Evolutionary conservation across 352 stramenopile genomes (phyloP).

Genomic region (Phytophthora pini): DNA sequence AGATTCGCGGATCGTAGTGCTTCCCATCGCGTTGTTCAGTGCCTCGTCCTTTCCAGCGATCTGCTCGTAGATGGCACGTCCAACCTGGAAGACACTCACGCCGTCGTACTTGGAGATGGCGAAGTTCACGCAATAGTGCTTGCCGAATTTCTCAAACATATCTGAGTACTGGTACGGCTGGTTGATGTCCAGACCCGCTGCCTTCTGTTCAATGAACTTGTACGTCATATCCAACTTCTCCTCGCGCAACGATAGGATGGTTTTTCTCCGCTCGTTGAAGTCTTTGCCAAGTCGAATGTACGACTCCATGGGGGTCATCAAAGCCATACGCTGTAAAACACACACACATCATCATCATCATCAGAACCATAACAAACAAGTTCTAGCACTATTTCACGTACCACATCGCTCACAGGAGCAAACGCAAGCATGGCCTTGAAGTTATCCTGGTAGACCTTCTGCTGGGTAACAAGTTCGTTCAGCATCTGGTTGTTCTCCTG

Average conservation of each 20-base stretch:
- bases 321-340: conserved; percentile 55
- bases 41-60: conserved; percentile 71
- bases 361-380: background rate
- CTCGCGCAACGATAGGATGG: conserved; percentile 64
- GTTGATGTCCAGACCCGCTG: conserved; percentile 55
- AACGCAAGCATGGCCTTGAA: conserved; percentile 82
- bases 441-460: conserved; percentile 79
- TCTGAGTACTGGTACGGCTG: conserved; percentile 79
- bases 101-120: conserved; percentile 77
- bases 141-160: conserved; percentile 85
- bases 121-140: conserved; percentile 83
- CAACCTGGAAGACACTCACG: conserved; percentile 66
- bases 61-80: conserved; percentile 75
- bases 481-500: conserved; percentile 59
- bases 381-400: conserved; percentile 27
- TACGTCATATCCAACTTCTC: conserved; percentile 84
- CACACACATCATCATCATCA: background rate
- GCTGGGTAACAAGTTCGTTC: conserved; percentile 65
- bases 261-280: conserved; percentile 68
- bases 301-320: conserved; percentile 85
- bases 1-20: conserved; percentile 68
- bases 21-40: conserved; percentile 61
- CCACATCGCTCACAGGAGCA: conserved; percentile 76
- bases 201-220: conserved; percentile 83
- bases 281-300: conserved; percentile 72